Conservation (phyloP, 176 grass and related monocot species). For the Tuctoria greenei region DNA sequence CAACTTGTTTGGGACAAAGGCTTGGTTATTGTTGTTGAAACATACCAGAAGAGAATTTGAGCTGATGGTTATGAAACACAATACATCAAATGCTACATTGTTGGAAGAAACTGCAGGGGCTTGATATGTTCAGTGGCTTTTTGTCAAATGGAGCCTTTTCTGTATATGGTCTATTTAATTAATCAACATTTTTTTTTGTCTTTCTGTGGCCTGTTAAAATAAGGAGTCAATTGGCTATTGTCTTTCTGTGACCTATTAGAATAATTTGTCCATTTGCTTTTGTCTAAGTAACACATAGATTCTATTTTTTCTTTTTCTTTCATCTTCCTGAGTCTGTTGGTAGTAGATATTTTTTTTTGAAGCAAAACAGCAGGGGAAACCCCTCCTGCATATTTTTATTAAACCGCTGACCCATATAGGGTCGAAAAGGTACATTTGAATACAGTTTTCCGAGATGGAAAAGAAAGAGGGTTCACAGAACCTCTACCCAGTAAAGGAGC, state of each 20-base stretch:
- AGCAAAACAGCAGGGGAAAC: no score
- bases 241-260: background rate
- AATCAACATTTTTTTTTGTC: background rate
- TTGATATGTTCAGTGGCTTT: background rate
- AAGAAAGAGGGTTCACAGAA: no score
- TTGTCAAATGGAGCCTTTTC: background rate
- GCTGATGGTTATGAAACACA: slow-evolving; percentile 1
- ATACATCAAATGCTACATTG: background rate
- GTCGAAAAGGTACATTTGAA: no score
- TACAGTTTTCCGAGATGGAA: no score
- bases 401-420: no score
- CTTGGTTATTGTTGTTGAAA: no score
- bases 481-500: no score
- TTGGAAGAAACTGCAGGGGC: background rate
- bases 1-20: no score
- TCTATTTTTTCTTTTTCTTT: background rate
- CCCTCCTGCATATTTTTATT: no score
- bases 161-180: background rate
- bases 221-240: background rate
- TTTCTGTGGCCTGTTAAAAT: background rate
- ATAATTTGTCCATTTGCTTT: background rate
- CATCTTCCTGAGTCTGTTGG: background rate
- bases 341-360: background rate
- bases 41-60: background rate
- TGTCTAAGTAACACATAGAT: slow-evolving; percentile 3